These are phyloP conservation scores for Clonostachys rosea DNA, from an alignment of 2,329 filamentous ascomycete genomes.

Conservation along the genomic window DNA sequence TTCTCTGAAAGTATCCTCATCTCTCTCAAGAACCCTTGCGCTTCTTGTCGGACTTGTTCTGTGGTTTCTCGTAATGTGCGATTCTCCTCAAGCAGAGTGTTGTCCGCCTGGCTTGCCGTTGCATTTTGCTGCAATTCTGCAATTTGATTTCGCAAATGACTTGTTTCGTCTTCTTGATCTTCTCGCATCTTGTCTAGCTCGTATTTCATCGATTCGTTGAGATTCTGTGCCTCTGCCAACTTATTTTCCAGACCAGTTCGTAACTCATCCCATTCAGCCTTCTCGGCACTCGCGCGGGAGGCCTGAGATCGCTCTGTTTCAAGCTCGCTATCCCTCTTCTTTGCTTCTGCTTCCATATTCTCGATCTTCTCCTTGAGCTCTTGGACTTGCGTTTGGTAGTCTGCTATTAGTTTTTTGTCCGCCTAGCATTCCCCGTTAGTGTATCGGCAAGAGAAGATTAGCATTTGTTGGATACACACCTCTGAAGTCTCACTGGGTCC, in stretches of 20 bases:
- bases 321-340: slow-evolving; percentile 67
- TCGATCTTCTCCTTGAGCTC: slow-evolving; percentile 72
- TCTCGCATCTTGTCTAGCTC: slow-evolving; percentile 72
- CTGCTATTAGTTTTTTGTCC: slow-evolving; percentile 69
- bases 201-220: slow-evolving; percentile 75
- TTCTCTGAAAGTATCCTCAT: slow-evolving; percentile 85
- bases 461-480: slow-evolving; percentile 20
- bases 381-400: slow-evolving; percentile 75
- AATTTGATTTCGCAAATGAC: slow-evolving; percentile 59
- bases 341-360: slow-evolving; percentile 63
- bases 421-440: slow-evolving; percentile 27
- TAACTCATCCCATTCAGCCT: slow-evolving; percentile 65
- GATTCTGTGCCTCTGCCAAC: slow-evolving; percentile 65
- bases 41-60: slow-evolving; percentile 81
- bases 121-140: slow-evolving; percentile 39
- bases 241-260: slow-evolving; percentile 67
- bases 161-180: slow-evolving; percentile 61
- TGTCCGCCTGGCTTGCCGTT: slow-evolving; percentile 25
- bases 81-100: slow-evolving; percentile 64
- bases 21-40: slow-evolving; percentile 77
- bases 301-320: slow-evolving; percentile 53
- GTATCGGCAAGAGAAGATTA: not conserved
- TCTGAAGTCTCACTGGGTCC: slow-evolving; percentile 28
- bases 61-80: slow-evolving; percentile 71
- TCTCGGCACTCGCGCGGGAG: slow-evolving; percentile 53